Evolutionary conservation across 2,329 filamentous ascomycete genomes (phyloP).

Genomic region (Clarireedia homoeocarpa): DNA sequence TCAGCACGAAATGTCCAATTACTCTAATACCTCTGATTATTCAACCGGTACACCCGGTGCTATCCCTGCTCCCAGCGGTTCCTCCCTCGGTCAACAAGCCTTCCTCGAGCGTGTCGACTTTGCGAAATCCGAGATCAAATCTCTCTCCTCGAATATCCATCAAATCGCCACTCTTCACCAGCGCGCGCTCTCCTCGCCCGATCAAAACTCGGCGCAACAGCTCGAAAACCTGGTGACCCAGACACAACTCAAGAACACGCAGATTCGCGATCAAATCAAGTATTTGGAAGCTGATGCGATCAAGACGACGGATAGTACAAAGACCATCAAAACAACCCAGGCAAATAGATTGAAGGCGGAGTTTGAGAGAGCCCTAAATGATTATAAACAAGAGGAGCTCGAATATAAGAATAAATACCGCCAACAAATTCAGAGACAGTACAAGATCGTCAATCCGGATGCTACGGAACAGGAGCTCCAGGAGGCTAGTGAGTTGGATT

Average conservation of each 20-base stretch:
- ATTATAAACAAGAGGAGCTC: slow-evolving; percentile 64
- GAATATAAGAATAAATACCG: slow-evolving; percentile 64
- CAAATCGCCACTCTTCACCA: slow-evolving; percentile 64
- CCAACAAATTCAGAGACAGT: slow-evolving; percentile 73
- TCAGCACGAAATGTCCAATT: slow-evolving; percentile 6
- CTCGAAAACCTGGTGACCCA: slow-evolving; percentile 59
- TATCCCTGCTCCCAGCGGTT: slow-evolving; percentile 21
- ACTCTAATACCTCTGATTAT: slow-evolving; percentile 4
- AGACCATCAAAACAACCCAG: slow-evolving; percentile 64
- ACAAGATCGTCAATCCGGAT: slow-evolving; percentile 73
- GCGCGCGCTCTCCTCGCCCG: slow-evolving; percentile 59
- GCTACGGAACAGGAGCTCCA: slow-evolving; percentile 66
- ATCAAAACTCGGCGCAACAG: slow-evolving; percentile 41
- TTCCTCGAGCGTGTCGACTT: slow-evolving; percentile 61
- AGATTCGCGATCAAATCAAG: slow-evolving; percentile 73
- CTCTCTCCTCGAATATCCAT: slow-evolving; percentile 58
- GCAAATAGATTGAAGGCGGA: slow-evolving; percentile 63
- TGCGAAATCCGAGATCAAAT: slow-evolving; percentile 59
- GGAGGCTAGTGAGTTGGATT: slow-evolving; percentile 61
- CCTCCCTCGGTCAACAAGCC: slow-evolving; percentile 52
- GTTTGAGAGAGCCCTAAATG: slow-evolving; percentile 64
- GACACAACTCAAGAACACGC: slow-evolving; percentile 65
- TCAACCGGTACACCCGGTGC: slow-evolving; percentile 20
- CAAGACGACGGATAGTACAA: slow-evolving; percentile 52
- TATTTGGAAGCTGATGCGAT: slow-evolving; percentile 62